These are phyloP conservation scores for Xerocomellus chrysenteron DNA, from an alignment of 768 basidiomycete genomes.

Conservation along the genomic window DNA sequence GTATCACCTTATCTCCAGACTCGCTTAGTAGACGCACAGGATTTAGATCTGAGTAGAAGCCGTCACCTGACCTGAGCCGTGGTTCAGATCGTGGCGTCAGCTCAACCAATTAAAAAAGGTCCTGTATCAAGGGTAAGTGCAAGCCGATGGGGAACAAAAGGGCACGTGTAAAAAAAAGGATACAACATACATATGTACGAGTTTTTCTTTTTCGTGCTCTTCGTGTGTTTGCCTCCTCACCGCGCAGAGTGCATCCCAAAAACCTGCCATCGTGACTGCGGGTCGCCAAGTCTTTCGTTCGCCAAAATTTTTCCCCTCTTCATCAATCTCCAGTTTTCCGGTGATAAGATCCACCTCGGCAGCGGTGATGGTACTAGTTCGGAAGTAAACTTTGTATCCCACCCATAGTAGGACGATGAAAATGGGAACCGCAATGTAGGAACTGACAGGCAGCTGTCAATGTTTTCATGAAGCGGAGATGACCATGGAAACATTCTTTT, in stretches of 20 bases:
- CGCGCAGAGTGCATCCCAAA: slow-evolving; percentile 8
- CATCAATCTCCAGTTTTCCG: slow-evolving; percentile 58
- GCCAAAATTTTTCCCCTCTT: slow-evolving; percentile 53
- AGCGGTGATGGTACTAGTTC: slow-evolving; percentile 29
- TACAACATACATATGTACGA: not conserved
- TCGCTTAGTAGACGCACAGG: not conserved
- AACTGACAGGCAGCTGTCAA: slow-evolving; percentile 12
- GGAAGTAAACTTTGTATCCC: slow-evolving; percentile 27
- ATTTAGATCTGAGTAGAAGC: not conserved
- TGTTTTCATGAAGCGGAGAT: slow-evolving; percentile 24
- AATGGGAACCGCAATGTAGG: slow-evolving; percentile 17
- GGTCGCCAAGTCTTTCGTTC: slow-evolving; percentile 43
- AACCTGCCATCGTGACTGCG: slow-evolving; percentile 16
- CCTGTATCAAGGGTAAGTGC: not conserved
- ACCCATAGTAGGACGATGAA: slow-evolving; percentile 8
- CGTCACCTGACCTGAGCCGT: not conserved
- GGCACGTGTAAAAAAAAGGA: not conserved
- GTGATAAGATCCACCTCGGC: slow-evolving; percentile 59
- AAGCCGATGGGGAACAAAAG: not conserved
- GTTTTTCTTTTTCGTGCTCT: not conserved
- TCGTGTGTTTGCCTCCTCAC: not conserved
- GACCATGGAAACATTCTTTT: slow-evolving; percentile 17
- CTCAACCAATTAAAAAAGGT: not conserved
- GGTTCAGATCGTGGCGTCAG: slow-evolving; percentile 3
- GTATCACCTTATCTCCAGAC: slow-evolving; percentile 24